Percentiles rank a stretch among this genome's conserved stretches.
These are phyloP conservation scores for Tagetes erecta DNA, from an alignment of 129 eudicot species.

Conservation along the genomic window DNA sequence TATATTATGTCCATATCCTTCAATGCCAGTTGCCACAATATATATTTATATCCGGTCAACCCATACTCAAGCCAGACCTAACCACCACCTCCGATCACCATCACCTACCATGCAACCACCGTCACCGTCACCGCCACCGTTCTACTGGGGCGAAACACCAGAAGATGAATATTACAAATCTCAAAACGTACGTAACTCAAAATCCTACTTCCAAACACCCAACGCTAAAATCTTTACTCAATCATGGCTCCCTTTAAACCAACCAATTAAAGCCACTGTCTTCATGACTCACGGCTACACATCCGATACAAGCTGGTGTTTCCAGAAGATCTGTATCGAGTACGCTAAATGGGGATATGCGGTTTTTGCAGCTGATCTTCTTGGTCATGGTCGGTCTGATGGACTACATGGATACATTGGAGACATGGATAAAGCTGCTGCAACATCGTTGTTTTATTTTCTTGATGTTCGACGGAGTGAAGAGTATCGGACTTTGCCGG, in stretches of 20 bases:
- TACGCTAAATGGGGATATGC: conserved; percentile 84
- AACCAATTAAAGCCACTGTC: conserved; percentile 53
- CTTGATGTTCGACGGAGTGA: too few relatives aligned
- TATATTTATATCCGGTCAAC: too few relatives aligned
- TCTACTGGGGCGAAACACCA: conserved; percentile 80
- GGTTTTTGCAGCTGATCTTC: conserved; percentile 71
- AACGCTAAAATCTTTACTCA: conserved; percentile 71
- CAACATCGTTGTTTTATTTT: background rate
- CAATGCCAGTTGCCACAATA: too few relatives aligned
- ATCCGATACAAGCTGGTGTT: conserved; percentile 69
- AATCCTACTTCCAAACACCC: conserved; percentile 66
- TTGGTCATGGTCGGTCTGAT: conserved; percentile 82
- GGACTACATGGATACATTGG: conserved; percentile 73
- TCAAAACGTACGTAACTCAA: conserved; percentile 58
- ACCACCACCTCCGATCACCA: background rate
- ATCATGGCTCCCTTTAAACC: background rate
- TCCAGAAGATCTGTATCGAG: conserved; percentile 68
- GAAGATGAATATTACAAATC: conserved; percentile 70
- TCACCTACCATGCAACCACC: conserved; percentile 36
- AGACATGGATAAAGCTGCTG: conserved; percentile 58
- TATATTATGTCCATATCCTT: too few relatives aligned
- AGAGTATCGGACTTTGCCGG: too few relatives aligned
- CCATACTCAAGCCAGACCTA: too few relatives aligned
- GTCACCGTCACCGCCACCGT: conserved; percentile 39
- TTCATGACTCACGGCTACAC: conserved; percentile 83